Conservation (phyloP, 202 grass and related monocot genomes). For the Panicum hallii region DNA sequence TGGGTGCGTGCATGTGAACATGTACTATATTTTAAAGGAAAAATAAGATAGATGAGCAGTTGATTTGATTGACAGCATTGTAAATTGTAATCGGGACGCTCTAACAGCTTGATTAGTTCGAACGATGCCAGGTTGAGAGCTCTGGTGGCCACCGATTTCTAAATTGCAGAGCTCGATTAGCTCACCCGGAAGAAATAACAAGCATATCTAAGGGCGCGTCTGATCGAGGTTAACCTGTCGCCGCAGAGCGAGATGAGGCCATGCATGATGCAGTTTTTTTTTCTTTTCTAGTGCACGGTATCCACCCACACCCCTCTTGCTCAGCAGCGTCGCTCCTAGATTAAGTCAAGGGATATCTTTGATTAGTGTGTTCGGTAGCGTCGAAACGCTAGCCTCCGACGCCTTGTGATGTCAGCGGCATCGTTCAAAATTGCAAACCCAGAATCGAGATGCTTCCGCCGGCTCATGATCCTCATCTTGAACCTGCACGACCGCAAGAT, state of each 20-base stretch:
- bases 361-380: conserved; percentile 39
- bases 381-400: conserved; percentile 1
- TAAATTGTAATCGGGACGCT: neutral
- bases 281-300: neutral
- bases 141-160: conserved; percentile 22
- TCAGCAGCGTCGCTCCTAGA: conserved; percentile 24
- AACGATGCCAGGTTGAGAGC: neutral
- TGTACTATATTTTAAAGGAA: too few relatives aligned
- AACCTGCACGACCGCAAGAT: neutral
- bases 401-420: neutral
- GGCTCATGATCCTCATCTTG: conserved; percentile 19
- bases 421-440: neutral
- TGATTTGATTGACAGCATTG: too few relatives aligned
- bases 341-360: conserved; percentile 41
- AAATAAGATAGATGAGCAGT: neutral
- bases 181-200: conserved; percentile 46
- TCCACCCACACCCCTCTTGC: neutral
- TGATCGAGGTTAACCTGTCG: conserved; percentile 22
- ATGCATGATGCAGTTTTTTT: conserved; percentile 5
- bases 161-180: conserved; percentile 30
- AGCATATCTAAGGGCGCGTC: conserved; percentile 34
- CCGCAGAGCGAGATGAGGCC: neutral
- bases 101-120: neutral
- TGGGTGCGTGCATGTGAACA: too few relatives aligned
- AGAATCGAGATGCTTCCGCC: conserved; percentile 24